Conservation (phyloP, 73 alveolate genomes). For the Symbiodinium natans region DNA sequence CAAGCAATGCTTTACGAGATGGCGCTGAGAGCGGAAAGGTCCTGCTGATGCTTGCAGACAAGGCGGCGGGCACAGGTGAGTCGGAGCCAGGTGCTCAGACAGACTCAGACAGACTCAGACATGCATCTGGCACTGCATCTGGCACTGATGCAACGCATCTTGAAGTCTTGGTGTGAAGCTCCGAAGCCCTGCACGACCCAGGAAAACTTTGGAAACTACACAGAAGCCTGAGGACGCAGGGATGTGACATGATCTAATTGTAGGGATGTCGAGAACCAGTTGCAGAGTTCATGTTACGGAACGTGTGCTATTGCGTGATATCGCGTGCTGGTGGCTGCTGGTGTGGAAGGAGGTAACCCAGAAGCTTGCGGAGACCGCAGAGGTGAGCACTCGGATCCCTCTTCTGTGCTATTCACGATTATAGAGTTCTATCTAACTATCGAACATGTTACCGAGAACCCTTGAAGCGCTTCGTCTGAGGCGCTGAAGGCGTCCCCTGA, state of each 20-base stretch:
- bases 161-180: not conserved
- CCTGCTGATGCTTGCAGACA: slow-evolving; percentile 24
- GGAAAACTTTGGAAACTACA: not conserved
- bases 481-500: not conserved
- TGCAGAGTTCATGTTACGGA: too few species aligned
- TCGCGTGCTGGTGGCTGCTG: too few species aligned
- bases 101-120: too few species aligned
- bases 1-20: slow-evolving; percentile 24
- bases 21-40: slow-evolving; percentile 67
- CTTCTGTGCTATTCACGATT: too few species aligned
- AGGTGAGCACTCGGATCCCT: not conserved
- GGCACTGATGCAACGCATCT: too few species aligned
- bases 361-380: not conserved
- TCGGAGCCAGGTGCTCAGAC: not conserved
- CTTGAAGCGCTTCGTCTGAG: not conserved
- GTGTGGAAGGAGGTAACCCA: not conserved
- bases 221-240: slow-evolving; percentile 5
- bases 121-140: too few species aligned
- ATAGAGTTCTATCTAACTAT: too few species aligned
- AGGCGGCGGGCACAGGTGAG: not conserved
- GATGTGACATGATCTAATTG: too few species aligned
- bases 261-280: too few species aligned
- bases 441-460: too few species aligned
- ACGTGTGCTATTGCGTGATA: too few species aligned
- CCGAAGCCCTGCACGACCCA: not conserved